A percentile compares a stretch with the other conserved stretches of the same genome.
These are phyloP conservation scores for Luffa aegyptiaca DNA, from an alignment of 306 rosid species.

Conservation along the genomic window DNA sequence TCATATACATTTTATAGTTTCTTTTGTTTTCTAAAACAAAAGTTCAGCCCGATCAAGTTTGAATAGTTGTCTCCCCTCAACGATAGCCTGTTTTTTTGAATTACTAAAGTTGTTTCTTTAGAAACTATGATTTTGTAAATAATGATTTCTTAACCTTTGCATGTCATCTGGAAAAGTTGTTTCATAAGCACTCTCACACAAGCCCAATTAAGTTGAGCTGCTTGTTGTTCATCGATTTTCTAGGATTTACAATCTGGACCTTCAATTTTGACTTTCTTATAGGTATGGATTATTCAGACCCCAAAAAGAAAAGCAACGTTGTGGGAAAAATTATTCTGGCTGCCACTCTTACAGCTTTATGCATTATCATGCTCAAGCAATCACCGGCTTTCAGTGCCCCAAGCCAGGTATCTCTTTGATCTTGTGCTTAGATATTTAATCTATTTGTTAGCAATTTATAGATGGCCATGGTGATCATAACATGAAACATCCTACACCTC, in stretches of 20 bases:
- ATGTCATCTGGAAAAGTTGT: background rate
- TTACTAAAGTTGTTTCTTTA: background rate
- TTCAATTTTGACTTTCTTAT: constrained; percentile 6
- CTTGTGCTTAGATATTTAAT: background rate
- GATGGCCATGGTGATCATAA: background rate
- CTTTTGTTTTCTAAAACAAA: background rate
- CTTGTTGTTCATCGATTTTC: background rate
- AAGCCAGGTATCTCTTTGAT: constrained; percentile 36
- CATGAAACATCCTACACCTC: background rate
- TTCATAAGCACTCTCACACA: background rate
- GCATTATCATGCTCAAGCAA: constrained; percentile 53
- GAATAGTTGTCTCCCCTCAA: background rate
- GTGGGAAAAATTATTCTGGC: constrained; percentile 49
- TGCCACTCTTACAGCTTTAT: constrained; percentile 47
- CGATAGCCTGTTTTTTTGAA: background rate
- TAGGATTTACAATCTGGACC: background rate
- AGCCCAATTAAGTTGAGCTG: background rate
- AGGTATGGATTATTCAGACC: constrained; percentile 73
- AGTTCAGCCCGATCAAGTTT: background rate
- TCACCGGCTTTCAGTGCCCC: constrained; percentile 47
- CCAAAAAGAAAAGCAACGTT: constrained; percentile 43
- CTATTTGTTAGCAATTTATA: background rate
- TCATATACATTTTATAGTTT: background rate
- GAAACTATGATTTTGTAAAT: background rate
- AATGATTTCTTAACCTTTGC: background rate